Evolutionary conservation across 148 eudicot species (phyloP), one percentile per base, ranked within the genome.

Genomic region (Chenopodium quinoa): DNA sequence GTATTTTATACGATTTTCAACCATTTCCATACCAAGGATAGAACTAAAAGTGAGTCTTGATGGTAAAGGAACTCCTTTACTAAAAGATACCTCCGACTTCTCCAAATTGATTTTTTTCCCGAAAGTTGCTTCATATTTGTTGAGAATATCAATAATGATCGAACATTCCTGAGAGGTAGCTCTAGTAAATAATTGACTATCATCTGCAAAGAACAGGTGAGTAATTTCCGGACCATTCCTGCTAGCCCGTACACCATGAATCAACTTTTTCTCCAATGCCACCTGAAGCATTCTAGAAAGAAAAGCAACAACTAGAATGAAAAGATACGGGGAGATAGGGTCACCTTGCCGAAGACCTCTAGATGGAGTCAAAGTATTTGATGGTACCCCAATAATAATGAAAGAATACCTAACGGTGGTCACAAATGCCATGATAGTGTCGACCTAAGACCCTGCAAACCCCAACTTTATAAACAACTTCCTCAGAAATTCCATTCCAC

Each of bases 301-400:
- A 1, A 29, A 32, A 0, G 62, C 69, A 0, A 31, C 69, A 34
- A 22, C 37, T 1, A 63, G 2, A 9, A 76, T 37, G 16, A 75
- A 75, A 14, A 75, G 29, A 31, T 75, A 75, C 4, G 78, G 66
- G 1, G 78, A 75, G 7, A 75, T 75, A 13, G 67, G 78, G 14
- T 75, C 78, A 2, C 66, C 78, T 52, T 75, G 78, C 4, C 78
- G 58, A 1, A 29, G 40, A 1, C 70, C 79, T 0, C 79, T 40
- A 0, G 20, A 1, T 0, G 79, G 79, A 0, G 2, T 0, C 1
- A 76, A 1, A 2, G 1, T 0, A 0, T 1, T 0, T 0, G 52
- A 9, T 0, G 79, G 70, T 0, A 0, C 3, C 0, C 79, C 78
- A 29, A 56, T 75, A 20, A 76, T 20, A 8, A 63, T 4, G 8